phyloP scores from a whole-genome alignment of 352 stramenopile species.

The Phytophthora idaei region DNA sequence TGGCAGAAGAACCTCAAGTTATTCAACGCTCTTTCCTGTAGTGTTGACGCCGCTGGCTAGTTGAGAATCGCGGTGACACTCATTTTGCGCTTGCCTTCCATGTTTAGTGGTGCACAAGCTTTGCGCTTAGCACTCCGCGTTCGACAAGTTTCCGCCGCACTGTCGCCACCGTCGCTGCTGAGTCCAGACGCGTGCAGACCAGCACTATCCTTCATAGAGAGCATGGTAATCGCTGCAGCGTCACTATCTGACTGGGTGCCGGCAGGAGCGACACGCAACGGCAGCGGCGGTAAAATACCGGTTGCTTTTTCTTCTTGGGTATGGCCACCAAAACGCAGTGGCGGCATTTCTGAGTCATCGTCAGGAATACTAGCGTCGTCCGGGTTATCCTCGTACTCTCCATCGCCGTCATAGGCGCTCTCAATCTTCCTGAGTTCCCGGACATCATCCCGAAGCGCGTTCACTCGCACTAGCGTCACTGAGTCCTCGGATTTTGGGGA shows the following conservation, averaged over 20 bases:
- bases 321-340: constrained; percentile 32
- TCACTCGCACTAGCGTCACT: constrained; percentile 76
- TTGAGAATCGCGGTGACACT: constrained; percentile 89
- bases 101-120: constrained; percentile 60
- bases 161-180: constrained; percentile 53
- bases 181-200: constrained; percentile 31
- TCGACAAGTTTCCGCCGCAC: constrained; percentile 34
- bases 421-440: constrained; percentile 74
- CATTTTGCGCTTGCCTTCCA: constrained; percentile 87
- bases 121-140: constrained; percentile 65
- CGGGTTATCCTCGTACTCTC: constrained; percentile 65
- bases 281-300: constrained; percentile 23
- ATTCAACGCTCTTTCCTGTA: too few relatives aligned
- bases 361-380: constrained; percentile 53
- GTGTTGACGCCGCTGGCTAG: constrained; percentile 33
- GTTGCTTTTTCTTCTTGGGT: constrained; percentile 30
- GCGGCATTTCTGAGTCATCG: constrained; percentile 34
- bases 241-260: constrained; percentile 78
- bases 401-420: constrained; percentile 69
- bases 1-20: too few relatives aligned
- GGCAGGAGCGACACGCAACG: constrained; percentile 23
- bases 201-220: constrained; percentile 77
- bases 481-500: constrained; percentile 56
- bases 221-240: constrained; percentile 75
- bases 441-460: constrained; percentile 76